Conservation (phyloP, 371 early-diverging fungal species). For the Syncephalastrum contaminatum region DNA sequence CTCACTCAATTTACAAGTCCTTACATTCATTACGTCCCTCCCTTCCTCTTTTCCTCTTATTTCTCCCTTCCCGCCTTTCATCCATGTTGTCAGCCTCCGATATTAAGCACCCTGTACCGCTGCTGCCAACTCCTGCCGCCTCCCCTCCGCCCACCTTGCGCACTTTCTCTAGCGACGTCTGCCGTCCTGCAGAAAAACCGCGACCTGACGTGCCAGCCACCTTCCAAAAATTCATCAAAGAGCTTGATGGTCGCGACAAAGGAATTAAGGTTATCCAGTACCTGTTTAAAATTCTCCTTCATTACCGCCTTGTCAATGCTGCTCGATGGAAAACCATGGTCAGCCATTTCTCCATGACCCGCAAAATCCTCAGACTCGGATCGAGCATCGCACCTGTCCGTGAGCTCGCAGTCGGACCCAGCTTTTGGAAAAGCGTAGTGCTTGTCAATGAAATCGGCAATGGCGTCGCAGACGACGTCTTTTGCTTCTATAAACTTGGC, state of each 20-base stretch:
- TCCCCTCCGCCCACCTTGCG: constrained; percentile 21
- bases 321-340: constrained; percentile 54
- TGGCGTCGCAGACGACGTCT: constrained; percentile 74
- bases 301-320: constrained; percentile 36
- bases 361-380: constrained; percentile 72
- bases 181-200: constrained; percentile 5
- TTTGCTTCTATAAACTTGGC: constrained; percentile 70
- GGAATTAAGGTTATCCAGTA: constrained; percentile 81
- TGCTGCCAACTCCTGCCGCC: constrained; percentile 21
- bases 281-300: constrained; percentile 63
- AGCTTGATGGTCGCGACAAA: constrained; percentile 85
- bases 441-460: constrained; percentile 56
- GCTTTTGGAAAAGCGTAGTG: constrained; percentile 10
- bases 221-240: constrained; percentile 36
- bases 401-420: constrained; percentile 23
- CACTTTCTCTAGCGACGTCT: constrained; percentile 6
- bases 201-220: not conserved
- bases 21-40: too few relatives aligned
- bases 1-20: too few relatives aligned
- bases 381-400: constrained; percentile 62
- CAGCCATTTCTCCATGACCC: constrained; percentile 69
- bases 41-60: constrained; percentile 1
- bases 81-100: constrained; percentile 2
- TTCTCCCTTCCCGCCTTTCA: constrained; percentile 2
- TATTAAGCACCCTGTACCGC: not conserved